Evolutionary conservation across 2,329 filamentous ascomycete genomes (phyloP).

Genomic region (Sporothrix variecibatus): DNA sequence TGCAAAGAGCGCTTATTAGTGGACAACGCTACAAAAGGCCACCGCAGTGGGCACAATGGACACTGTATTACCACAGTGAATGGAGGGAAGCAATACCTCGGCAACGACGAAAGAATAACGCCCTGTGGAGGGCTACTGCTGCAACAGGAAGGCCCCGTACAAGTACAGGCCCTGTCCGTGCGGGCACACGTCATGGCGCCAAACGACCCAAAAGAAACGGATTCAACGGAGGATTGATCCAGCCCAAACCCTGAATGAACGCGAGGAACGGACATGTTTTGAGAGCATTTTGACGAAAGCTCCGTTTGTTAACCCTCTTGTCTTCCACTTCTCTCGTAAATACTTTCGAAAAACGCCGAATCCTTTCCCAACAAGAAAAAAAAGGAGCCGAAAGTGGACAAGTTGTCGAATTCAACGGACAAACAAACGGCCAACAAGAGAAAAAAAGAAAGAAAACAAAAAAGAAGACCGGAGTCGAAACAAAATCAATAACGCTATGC

Average conservation of each 20-base stretch:
- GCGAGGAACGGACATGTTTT: not conserved
- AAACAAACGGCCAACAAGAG: not conserved
- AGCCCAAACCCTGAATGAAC: not conserved
- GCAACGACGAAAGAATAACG: not conserved
- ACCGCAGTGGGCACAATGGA: not conserved
- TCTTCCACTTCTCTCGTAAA: not conserved
- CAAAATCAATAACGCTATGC: constrained; percentile 3
- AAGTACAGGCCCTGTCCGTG: not conserved
- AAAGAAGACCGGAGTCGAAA: not conserved
- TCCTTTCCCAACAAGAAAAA: not conserved
- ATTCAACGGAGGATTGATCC: not conserved
- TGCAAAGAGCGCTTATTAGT: not conserved
- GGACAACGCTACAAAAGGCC: not conserved
- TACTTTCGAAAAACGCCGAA: not conserved
- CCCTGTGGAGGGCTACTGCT: not conserved
- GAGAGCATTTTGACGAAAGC: not conserved
- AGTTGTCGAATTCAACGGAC: not conserved
- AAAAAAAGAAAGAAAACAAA: not conserved
- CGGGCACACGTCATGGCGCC: constrained; percentile 5
- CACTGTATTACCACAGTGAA: not conserved
- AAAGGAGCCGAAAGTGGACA: not conserved
- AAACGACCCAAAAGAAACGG: not conserved
- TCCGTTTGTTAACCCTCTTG: not conserved
- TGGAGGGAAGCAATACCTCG: not conserved
- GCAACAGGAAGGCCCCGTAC: not conserved